phyloP scores from a whole-genome alignment of 148 eudicot species.

The Hydrangea macrophylla region DNA sequence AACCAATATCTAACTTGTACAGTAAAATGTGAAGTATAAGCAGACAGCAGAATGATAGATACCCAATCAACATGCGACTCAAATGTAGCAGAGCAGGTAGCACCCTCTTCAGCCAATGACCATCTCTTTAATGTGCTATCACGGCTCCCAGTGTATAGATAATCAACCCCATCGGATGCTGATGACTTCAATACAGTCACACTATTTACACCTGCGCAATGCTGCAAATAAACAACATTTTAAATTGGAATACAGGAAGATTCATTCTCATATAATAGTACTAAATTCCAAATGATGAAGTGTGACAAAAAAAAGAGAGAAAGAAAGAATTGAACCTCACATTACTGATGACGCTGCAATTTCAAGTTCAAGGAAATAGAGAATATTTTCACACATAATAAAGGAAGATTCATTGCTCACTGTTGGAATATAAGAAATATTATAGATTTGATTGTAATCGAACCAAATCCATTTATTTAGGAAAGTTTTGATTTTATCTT shows the following conservation, averaged over 20 bases:
- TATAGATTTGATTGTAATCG: too few relatives aligned
- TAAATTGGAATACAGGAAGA: not conserved
- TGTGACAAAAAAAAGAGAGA: not conserved
- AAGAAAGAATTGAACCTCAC: not conserved
- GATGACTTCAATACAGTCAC: conserved; percentile 69
- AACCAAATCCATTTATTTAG: too few relatives aligned
- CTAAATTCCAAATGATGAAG: not conserved
- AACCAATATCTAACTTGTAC: not conserved
- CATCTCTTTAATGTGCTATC: conserved; percentile 94
- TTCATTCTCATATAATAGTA: not conserved
- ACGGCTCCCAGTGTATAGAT: conserved; percentile 88
- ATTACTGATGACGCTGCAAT: too few relatives aligned
- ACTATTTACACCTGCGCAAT: conserved; percentile 88
- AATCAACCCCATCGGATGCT: conserved; percentile 37
- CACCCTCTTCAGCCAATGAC: conserved; percentile 60
- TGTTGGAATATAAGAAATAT: too few relatives aligned
- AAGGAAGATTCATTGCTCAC: too few relatives aligned
- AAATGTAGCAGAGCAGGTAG: conserved; percentile 79
- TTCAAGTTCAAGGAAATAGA: not conserved
- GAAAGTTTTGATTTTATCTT: too few relatives aligned
- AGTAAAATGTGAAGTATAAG: not conserved
- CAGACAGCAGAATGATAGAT: conserved; percentile 15
- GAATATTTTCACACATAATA: not conserved
- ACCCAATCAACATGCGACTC: conserved; percentile 99
- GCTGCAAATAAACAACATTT: conserved; percentile 47